Evolutionary conservation across 139 green algal species (phyloP).

Genomic region (Yamagishiella unicocca): DNA sequence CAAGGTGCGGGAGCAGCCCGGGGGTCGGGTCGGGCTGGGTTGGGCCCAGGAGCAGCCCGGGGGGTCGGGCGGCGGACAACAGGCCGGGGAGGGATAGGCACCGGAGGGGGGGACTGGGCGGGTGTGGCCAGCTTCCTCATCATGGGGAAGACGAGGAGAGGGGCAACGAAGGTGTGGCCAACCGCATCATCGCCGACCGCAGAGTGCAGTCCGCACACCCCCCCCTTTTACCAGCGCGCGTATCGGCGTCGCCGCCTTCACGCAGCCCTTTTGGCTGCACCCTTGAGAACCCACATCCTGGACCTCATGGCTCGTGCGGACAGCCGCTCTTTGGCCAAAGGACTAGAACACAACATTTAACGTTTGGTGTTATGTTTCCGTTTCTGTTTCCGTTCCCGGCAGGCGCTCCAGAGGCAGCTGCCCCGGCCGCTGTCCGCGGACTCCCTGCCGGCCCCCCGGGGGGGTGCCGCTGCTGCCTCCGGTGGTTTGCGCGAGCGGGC

Average conservation of each 20-base stretch:
- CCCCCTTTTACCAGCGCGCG: too few species aligned
- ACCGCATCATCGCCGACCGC: too few species aligned
- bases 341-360: too few species aligned
- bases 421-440: constrained; percentile 74
- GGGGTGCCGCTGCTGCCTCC: constrained; percentile 33
- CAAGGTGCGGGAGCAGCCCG: constrained; percentile 36
- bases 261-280: too few species aligned
- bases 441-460: constrained; percentile 51
- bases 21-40: background rate
- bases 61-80: too few species aligned
- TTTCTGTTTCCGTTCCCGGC: background rate
- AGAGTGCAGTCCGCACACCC: too few species aligned
- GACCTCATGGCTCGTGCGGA: background rate
- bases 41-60: background rate
- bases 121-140: too few species aligned
- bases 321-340: background rate
- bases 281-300: background rate
- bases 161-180: too few species aligned
- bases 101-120: too few species aligned
- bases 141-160: background rate
- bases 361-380: too few species aligned
- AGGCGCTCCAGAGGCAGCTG: constrained; percentile 84
- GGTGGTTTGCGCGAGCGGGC: constrained; percentile 69
- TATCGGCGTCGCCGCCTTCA: too few species aligned
- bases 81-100: too few species aligned